Evolutionary conservation across 768 basidiomycete genomes (phyloP), one percentile per base, ranked within the genome.

Genomic region (Tulasnella sp.): DNA sequence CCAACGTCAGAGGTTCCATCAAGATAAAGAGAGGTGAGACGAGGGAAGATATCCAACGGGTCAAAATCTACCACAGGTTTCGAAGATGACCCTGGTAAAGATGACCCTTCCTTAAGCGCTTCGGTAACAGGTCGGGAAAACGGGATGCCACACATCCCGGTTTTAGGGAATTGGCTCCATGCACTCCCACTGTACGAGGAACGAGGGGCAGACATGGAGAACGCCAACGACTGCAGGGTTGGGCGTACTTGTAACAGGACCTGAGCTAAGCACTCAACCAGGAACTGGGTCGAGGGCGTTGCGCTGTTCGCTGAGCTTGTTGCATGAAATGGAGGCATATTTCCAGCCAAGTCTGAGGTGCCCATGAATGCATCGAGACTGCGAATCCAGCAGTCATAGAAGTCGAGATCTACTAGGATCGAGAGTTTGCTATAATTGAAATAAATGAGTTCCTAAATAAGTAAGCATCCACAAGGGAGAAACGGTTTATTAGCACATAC

Each of bases 151-250:
- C 28, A 27, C 49, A 51, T 51, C n/a, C 49, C 49, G 8, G 39
- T 19, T 12, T 34, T 39, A 15, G 49, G 49, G 49, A 51, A 51
- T 20, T 51, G 49, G 49, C 39, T 42, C 49, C 49, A 51, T 12
- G 49, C 49, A 34, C 49, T 51, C 28, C 49, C 49, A n/a, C n/a
- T n/a, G 12, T 27, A 51, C 24, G 39, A 41, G 2, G 25, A 29
- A 15, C 25, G 49, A 13, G 40, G 27, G 24, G 28, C 24, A 13
- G 25, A 42, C 49, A 51, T 51, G 49, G 44, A 39, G 39, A 51
- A 51, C 13, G 37, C 24, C 39, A 51, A 51, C 8, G 37, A 13
- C 20, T 34, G 49, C 15, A 51, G 39, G 25, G 37, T 51, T 16
- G 49, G 39, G n/a, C 39, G 27, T 19, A 42, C 34, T 39, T 42